Conservation (phyloP, 164 flowering plant genomes). For the Magnolia kwangsiensis region DNA sequence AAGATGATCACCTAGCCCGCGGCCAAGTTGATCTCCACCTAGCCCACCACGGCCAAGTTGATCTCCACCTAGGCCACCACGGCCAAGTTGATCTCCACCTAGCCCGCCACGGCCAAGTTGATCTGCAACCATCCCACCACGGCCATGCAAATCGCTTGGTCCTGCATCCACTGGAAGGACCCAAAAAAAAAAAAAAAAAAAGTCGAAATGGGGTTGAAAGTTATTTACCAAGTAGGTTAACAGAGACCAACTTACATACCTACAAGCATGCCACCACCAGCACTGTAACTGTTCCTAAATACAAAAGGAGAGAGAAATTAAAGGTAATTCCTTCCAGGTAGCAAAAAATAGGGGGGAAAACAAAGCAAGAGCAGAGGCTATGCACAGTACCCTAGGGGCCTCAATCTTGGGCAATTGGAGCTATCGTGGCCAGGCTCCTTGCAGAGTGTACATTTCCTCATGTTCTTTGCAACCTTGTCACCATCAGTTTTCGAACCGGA, state of each 20-base stretch:
- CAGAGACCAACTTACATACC: not conserved
- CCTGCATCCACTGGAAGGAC: slow-evolving; percentile 6
- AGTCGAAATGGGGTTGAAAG: not conserved
- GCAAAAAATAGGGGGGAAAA: not conserved
- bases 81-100: not conserved
- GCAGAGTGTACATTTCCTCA: slow-evolving; percentile 2
- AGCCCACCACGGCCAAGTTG: not conserved
- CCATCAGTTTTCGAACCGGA: slow-evolving; percentile 4
- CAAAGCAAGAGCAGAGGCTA: not conserved
- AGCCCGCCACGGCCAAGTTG: not conserved
- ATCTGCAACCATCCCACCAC: slow-evolving; percentile 1
- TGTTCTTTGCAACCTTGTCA: slow-evolving; percentile 1
- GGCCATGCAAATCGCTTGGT: slow-evolving; percentile 4
- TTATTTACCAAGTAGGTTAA: not conserved
- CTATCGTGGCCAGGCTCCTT: slow-evolving; percentile 3
- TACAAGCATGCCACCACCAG: slow-evolving; percentile 5
- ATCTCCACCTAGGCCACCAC: slow-evolving; percentile 1
- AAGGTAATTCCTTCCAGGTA: not conserved
- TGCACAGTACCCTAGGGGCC: slow-evolving; percentile 4
- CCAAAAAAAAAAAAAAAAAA: not conserved
- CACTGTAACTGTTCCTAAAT: not conserved
- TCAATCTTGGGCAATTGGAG: slow-evolving; percentile 7
- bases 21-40: not conserved
- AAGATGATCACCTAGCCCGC: slow-evolving; percentile 1
- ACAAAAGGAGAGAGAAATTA: not conserved